These are phyloP conservation scores for Pedinophyceae sp. DNA, from an alignment of 139 green algal species.

Conservation along the genomic window DNA sequence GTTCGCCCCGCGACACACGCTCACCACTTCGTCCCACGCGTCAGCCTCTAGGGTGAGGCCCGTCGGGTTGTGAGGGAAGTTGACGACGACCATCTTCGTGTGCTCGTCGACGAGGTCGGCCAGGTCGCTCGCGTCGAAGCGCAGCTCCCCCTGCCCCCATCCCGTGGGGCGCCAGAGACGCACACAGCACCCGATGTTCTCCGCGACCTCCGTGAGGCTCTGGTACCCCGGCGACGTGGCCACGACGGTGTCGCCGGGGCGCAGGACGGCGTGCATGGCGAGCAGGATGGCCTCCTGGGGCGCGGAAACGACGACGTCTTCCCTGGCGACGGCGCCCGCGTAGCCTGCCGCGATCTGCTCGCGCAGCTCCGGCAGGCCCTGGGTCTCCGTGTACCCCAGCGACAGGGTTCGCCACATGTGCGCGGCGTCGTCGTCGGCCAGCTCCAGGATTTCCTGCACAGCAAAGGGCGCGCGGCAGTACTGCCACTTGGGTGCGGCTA, in stretches of 20 bases:
- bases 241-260: constrained; percentile 47
- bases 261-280: constrained; percentile 43
- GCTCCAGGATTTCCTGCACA: constrained; percentile 13
- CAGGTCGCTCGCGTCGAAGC: constrained; percentile 20
- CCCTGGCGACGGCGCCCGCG: no score
- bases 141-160: background rate
- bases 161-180: constrained; percentile 24
- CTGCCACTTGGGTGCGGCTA: background rate
- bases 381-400: constrained; percentile 40
- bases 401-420: constrained; percentile 27
- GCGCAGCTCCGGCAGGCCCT: constrained; percentile 31
- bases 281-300: constrained; percentile 46
- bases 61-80: constrained; percentile 75
- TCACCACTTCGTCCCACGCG: background rate
- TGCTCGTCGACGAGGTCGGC: constrained; percentile 5
- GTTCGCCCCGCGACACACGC: constrained; percentile 2
- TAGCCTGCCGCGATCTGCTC: constrained; percentile 26
- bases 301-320: constrained; percentile 22
- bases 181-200: constrained; percentile 27
- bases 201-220: constrained; percentile 43
- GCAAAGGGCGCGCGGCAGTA: no score
- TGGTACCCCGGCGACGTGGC: constrained; percentile 49
- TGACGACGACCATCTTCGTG: constrained; percentile 40
- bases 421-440: constrained; percentile 23
- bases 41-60: constrained; percentile 12